Evolutionary conservation across 2,329 filamentous ascomycete species (phyloP), one percentile per base, ranked within the genome.

Genomic region (Triangularia verruculosa): DNA sequence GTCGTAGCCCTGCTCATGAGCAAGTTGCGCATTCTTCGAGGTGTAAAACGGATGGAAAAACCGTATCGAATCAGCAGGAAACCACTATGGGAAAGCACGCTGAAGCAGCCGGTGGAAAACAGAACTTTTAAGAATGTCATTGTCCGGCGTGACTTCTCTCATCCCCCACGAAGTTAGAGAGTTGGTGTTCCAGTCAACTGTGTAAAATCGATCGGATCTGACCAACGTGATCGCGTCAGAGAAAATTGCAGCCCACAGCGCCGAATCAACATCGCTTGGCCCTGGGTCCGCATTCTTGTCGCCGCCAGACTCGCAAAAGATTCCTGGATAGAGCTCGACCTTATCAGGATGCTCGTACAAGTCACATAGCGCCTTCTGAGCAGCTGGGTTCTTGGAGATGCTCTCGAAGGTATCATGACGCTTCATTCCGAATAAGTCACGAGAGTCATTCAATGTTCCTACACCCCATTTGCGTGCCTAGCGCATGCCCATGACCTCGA

Each of bases 321-420:
- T 75, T 11, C 89, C 88, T 0, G 88, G 87, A 70, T 91, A 90
- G 4, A 91, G 78, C 70, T 91, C 89, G 13, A 91, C 86, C 72
- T 83, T 84, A 67, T 89, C 87, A 0, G 86, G 86, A 57, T 87
- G 80, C 22, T 82, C 80, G 73, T 89, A 89, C 15, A 89, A 76
- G 67, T 84, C 79, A 64, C 84, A 82, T 3, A 89, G 78, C 7
- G 80, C 76, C 24, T 81, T 76, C 1, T 82, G 80, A 28, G 89
- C 82, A n/a, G 85, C 79, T 1, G 78, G 76, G 66, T 89, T 79
- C 1, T 78, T 75, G 67, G 84, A 88, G 71, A 89, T 85, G 47
- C 86, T 83, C 59, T 78, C 78, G 70, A 89, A 89, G 0, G 74
- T 82, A 24, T 80, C 74, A 71, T 88, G 82, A 15, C 79, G 79